phyloP scores from a whole-genome alignment of 345 rosid species.

The Bruguiera gymnorhiza region DNA sequence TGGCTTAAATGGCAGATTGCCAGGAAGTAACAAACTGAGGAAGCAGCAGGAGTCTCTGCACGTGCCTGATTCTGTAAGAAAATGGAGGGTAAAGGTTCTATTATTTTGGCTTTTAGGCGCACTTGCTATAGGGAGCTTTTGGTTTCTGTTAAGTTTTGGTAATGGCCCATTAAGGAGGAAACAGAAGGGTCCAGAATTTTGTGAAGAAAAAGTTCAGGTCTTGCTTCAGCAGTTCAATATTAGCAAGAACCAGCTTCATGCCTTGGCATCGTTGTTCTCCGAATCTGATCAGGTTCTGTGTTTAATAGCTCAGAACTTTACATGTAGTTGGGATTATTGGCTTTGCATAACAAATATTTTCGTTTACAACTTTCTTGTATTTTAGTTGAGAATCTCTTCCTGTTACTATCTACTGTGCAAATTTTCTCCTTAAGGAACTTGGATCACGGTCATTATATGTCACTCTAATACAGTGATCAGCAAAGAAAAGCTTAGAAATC shows the following conservation, averaged over 20 bases:
- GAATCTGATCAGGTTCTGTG: slow-evolving; percentile 63
- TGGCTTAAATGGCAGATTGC: slow-evolving; percentile 37
- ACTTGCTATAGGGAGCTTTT: slow-evolving; percentile 34
- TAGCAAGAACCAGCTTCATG: slow-evolving; percentile 59
- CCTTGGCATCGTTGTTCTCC: slow-evolving; percentile 54
- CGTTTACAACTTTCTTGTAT: slow-evolving; percentile 5
- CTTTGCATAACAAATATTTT: slow-evolving; percentile 5
- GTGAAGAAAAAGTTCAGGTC: slow-evolving; percentile 47
- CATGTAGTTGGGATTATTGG: slow-evolving; percentile 4
- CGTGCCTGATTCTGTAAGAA: slow-evolving; percentile 30
- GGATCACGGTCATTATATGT: not conserved
- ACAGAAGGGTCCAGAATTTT: slow-evolving; percentile 18
- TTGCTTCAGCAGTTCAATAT: slow-evolving; percentile 53
- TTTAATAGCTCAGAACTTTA: slow-evolving; percentile 3
- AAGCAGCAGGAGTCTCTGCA: slow-evolving; percentile 39
- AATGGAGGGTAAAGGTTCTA: slow-evolving; percentile 42
- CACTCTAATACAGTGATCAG: not conserved
- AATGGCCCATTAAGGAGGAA: slow-evolving; percentile 20
- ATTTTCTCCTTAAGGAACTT: slow-evolving; percentile 10
- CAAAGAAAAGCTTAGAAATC: not conserved
- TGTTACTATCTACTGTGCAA: not conserved
- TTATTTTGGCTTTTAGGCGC: slow-evolving; percentile 39
- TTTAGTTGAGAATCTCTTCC: not conserved
- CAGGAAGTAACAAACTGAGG: slow-evolving; percentile 38
- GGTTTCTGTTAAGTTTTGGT: slow-evolving; percentile 34